Evolutionary conservation across 108 stramenopile genomes (phyloP).

Genomic region (Nannochloropsis oceanica): DNA sequence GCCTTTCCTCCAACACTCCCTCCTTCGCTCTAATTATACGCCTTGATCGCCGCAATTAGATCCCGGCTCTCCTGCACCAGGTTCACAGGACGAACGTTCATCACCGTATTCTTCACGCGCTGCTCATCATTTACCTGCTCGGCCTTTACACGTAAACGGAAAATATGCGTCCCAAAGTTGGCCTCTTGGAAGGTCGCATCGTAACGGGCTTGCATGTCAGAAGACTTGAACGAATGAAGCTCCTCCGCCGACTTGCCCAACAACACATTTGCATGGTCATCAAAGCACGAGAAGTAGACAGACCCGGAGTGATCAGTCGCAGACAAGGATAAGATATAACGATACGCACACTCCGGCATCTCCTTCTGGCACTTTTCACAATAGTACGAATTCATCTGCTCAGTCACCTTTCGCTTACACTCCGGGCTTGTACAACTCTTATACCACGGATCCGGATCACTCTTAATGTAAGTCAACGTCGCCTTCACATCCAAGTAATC

Average conservation of each 20-base stretch:
- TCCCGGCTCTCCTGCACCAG: slow-evolving; percentile 57
- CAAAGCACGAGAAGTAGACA: slow-evolving; percentile 70
- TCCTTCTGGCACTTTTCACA: slow-evolving; percentile 26
- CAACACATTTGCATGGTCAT: slow-evolving; percentile 68
- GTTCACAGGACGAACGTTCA: slow-evolving; percentile 57
- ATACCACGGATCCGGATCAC: slow-evolving; percentile 88
- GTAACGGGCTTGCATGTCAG: background rate
- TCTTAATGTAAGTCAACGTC: slow-evolving; percentile 71
- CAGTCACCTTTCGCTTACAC: slow-evolving; percentile 37
- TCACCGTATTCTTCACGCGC: slow-evolving; percentile 60
- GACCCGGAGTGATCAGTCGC: slow-evolving; percentile 52
- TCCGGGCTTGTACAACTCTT: slow-evolving; percentile 67
- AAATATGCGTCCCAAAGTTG: slow-evolving; percentile 58
- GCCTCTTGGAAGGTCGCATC: slow-evolving; percentile 43
- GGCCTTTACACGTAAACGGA: slow-evolving; percentile 75
- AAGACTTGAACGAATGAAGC: slow-evolving; percentile 37
- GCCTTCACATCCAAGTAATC: slow-evolving; percentile 75
- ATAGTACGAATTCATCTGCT: background rate
- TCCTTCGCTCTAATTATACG: slow-evolving; percentile 10
- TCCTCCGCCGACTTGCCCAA: slow-evolving; percentile 62
- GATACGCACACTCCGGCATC: slow-evolving; percentile 49
- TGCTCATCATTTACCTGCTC: slow-evolving; percentile 76
- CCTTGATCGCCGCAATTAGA: slow-evolving; percentile 54
- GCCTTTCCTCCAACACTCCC: no score
- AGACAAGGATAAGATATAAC: slow-evolving; percentile 65